Percentiles rank a stretch among this genome's conserved stretches.
Evolutionary conservation across 1,139 yeast genomes (phyloP).

Genomic region (Torulaspora pretoriensis): DNA sequence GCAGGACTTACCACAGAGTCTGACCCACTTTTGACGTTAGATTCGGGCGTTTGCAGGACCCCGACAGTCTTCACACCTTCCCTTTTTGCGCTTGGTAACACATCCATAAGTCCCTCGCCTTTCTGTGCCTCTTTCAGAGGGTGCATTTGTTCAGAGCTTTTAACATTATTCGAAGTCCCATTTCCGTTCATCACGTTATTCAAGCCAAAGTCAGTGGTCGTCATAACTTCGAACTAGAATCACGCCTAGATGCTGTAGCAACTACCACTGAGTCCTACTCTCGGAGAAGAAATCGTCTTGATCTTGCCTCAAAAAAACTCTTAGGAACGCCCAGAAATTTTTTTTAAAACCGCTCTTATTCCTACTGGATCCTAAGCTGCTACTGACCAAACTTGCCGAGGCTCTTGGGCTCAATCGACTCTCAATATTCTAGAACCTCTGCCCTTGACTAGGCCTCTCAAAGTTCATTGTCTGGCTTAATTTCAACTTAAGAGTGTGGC

Average conservation of each 20-base stretch:
- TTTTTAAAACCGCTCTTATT: not conserved
- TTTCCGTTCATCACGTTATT: slow-evolving; percentile 4
- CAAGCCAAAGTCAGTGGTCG: slow-evolving; percentile 12
- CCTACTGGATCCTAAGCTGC: not conserved
- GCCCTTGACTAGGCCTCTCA: slow-evolving; percentile 1
- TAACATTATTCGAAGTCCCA: not conserved
- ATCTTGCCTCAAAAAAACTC: not conserved
- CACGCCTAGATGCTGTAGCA: not conserved
- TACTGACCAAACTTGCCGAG: not conserved
- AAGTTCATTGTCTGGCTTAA: not conserved
- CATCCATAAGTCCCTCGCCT: slow-evolving; percentile 1
- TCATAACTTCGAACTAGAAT: not conserved
- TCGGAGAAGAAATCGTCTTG: not conserved
- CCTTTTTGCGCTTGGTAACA: slow-evolving; percentile 1
- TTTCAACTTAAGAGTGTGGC: slow-evolving; percentile 2
- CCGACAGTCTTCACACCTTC: not conserved
- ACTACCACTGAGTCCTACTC: not conserved
- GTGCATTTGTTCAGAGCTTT: not conserved
- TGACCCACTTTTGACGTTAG: not conserved
- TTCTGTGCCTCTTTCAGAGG: not conserved
- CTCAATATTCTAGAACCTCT: not conserved
- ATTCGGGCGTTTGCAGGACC: slow-evolving; percentile 3
- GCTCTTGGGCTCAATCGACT: not conserved
- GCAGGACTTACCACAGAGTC: slow-evolving; percentile 18
- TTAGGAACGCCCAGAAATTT: not conserved